phyloP scores from a whole-genome alignment of 2,329 filamentous ascomycete genomes.

The Tympanopsis confertula region DNA sequence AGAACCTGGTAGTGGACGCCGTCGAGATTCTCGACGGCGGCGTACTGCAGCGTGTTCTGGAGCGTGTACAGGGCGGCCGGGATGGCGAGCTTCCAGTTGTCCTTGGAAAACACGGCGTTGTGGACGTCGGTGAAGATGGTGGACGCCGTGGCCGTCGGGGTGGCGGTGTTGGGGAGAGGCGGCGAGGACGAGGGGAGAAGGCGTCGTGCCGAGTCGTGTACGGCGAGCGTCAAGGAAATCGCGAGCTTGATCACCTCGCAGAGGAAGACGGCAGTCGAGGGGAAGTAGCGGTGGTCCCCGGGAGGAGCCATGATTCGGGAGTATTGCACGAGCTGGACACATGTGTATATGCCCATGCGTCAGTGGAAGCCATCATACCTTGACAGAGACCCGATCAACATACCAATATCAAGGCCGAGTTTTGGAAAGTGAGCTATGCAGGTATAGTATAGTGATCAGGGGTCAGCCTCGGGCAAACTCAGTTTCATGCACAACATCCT shows the following conservation, averaged over 20 bases:
- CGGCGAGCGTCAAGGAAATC: slow-evolving; percentile 73
- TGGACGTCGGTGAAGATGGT: slow-evolving; percentile 71
- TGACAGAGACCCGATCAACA: slow-evolving; percentile 5
- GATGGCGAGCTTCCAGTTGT: slow-evolving; percentile 89
- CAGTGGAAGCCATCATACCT: slow-evolving; percentile 1
- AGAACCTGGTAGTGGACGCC: slow-evolving; percentile 88
- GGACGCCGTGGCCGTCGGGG: slow-evolving; percentile 68
- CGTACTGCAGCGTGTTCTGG: slow-evolving; percentile 87
- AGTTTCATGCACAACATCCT: slow-evolving; percentile 8
- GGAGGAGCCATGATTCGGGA: slow-evolving; percentile 82
- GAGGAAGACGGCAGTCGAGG: slow-evolving; percentile 86
- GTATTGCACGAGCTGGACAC: slow-evolving; percentile 73
- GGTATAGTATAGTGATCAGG: slow-evolving; percentile 8
- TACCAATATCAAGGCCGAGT: slow-evolving; percentile 67
- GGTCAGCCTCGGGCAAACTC: slow-evolving; percentile 5
- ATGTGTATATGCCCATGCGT: slow-evolving; percentile 4
- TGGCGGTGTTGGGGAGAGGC: slow-evolving; percentile 57
- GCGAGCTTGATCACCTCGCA: slow-evolving; percentile 86
- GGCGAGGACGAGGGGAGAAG: not conserved
- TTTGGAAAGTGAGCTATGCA: slow-evolving; percentile 64
- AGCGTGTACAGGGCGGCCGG: slow-evolving; percentile 81
- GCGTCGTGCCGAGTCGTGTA: slow-evolving; percentile 52
- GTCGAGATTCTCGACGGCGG: slow-evolving; percentile 81
- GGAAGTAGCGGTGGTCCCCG: slow-evolving; percentile 77
- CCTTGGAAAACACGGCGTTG: slow-evolving; percentile 71